Evolutionary conservation across 208 protist genomes (phyloP).

Genomic region (Wallacemonas sp.): DNA sequence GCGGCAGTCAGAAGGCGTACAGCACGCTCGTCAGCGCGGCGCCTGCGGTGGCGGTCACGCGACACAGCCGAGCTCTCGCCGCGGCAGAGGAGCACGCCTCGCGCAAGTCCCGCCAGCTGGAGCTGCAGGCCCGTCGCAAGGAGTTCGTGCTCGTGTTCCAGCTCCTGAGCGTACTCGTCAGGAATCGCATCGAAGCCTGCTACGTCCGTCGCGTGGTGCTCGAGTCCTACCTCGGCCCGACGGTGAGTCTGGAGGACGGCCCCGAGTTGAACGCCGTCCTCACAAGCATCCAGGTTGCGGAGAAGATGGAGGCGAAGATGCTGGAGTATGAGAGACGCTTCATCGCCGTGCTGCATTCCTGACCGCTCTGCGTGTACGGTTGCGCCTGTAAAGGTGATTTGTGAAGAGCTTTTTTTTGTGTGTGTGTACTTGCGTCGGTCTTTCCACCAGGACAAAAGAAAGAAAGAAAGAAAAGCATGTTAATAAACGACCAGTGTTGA

Average conservation of each 20-base stretch:
- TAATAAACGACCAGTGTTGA: too few species aligned
- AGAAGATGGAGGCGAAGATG: constrained; percentile 16
- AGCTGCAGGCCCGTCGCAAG: constrained; percentile 8
- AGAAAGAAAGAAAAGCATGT: not conserved
- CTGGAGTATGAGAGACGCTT: constrained; percentile 13
- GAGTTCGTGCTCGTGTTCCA: constrained; percentile 12
- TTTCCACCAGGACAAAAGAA: not conserved
- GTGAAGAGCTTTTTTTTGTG: not conserved
- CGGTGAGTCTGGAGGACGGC: not conserved
- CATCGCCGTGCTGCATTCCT: constrained; percentile 12
- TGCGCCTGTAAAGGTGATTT: too few species aligned
- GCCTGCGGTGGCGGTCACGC: not conserved
- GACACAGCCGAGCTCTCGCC: not conserved
- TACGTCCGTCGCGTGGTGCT: not conserved
- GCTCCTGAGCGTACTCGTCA: constrained; percentile 6
- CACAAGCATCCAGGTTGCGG: not conserved
- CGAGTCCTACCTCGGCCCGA: not conserved
- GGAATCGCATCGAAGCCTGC: not conserved
- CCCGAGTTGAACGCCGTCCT: not conserved
- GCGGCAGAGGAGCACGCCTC: constrained; percentile 1
- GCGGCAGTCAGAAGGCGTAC: constrained; percentile 9
- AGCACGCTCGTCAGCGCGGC: too few species aligned
- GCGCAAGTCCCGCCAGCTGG: constrained; percentile 4
- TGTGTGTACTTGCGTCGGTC: too few species aligned
- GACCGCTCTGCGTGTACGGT: not conserved